Evolutionary conservation across 1,284 basidiomycete genomes (phyloP), one percentile per base, ranked within the genome.

Genomic region (Papiliotrema fonsecae): DNA sequence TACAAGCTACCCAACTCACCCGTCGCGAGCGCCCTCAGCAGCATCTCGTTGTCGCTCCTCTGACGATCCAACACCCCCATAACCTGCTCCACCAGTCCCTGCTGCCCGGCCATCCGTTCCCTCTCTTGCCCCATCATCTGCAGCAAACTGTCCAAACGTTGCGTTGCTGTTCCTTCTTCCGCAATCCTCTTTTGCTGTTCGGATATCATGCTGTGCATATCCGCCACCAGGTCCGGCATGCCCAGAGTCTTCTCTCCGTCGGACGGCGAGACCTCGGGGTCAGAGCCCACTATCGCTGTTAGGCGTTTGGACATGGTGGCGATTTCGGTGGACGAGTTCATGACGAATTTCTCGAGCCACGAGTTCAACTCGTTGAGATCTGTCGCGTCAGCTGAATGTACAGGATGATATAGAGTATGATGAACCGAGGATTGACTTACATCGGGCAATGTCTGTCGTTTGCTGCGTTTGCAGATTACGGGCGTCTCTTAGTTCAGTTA

Each of bases 311-410:
- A 79, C 30, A 88, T 77, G 25, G 72, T 72, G 60, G 84, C 80
- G 25, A 87, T 82, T 54, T 88, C 84, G 16, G 78, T 77, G 0
- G 83, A 82, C 7, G 84, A 83, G 46, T 83, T 82, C 39, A 81
- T 81, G 34, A 88, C 85, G 64, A 89, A 88, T 3, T 82, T 76
- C 58, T 88, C 87, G 26, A 91, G 77, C 88, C 88, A 91, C 5
- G 48, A 30, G 55, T 74, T 74, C 13, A 75, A 60, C 37, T 73
- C 85, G 41, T 58, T 59, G 6, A 74, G 58, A 49, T 74, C 70
- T 73, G 51, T n/a, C 31, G 40, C 40, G 14, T 45, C 39, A 49
- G 31, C 27, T 24, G 7, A 16, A 31, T 25, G 4, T 5, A 21
- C 41, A 11, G 32, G 9, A 22, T 10, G 10, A 5, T 22, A 35